These are phyloP conservation scores for Kluyveromyces wickerhamii DNA, from an alignment of 805 yeast species.

Conservation along the genomic window DNA sequence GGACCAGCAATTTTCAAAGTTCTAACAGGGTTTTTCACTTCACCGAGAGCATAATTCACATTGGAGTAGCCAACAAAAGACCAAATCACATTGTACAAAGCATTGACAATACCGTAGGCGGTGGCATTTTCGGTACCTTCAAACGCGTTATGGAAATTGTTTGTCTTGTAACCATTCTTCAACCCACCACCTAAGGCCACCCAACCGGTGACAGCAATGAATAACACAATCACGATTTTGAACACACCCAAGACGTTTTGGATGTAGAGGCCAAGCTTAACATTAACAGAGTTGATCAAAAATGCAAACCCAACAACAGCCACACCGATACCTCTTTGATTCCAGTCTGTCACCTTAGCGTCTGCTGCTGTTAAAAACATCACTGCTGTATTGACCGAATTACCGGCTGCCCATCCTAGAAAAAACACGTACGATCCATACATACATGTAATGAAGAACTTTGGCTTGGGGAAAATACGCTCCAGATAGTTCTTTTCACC, in stretches of 20 bases:
- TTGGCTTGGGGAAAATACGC: conserved; percentile 59
- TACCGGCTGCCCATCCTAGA: conserved; percentile 82
- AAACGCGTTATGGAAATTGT: conserved; percentile 55
- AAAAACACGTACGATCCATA: conserved; percentile 66
- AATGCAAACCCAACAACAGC: conserved; percentile 68
- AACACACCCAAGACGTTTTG: conserved; percentile 62
- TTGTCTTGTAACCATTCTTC: conserved; percentile 43
- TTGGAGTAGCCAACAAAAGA: conserved; percentile 78
- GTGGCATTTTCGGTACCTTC: conserved; percentile 43
- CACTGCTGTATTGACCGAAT: conserved; percentile 73
- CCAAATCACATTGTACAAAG: conserved; percentile 78
- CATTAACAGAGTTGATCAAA: conserved; percentile 49
- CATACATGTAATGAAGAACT: conserved; percentile 55
- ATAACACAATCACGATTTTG: conserved; percentile 61
- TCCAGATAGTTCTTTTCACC: conserved; percentile 82
- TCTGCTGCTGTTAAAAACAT: conserved; percentile 71
- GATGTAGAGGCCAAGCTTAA: conserved; percentile 57
- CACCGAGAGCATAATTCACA: conserved; percentile 77
- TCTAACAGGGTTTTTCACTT: conserved; percentile 62
- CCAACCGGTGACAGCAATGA: conserved; percentile 75
- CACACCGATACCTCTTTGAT: conserved; percentile 67
- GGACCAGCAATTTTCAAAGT: conserved; percentile 73
- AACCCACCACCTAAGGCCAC: conserved; percentile 72
- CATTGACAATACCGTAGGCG: conserved; percentile 65
- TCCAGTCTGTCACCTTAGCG: conserved; percentile 61